Conservation (phyloP, 257 asterid species). For the Plantago elongata region DNA sequence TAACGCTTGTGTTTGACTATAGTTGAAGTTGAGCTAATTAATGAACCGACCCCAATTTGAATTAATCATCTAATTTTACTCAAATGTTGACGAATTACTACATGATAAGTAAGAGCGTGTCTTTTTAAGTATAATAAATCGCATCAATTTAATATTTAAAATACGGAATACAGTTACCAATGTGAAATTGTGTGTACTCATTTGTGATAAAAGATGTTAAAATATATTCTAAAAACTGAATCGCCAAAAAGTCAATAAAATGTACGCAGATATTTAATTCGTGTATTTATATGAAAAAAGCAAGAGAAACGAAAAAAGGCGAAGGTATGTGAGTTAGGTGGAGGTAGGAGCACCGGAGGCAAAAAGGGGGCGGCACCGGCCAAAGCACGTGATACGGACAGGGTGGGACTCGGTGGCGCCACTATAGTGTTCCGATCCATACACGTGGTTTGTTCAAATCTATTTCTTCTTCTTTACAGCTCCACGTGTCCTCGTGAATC, state of each 20-base stretch:
- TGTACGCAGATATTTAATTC: background rate
- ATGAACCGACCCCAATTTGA: no score
- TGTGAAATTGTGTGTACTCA: no score
- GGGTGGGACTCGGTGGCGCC: slow-evolving; percentile 14
- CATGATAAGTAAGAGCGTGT: no score
- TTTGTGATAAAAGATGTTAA: no score
- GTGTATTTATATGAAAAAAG: background rate
- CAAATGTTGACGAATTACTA: no score
- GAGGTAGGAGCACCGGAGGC: background rate
- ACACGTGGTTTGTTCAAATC: slow-evolving; percentile 32
- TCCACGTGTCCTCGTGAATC: slow-evolving; percentile 37
- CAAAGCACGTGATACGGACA: slow-evolving; percentile 42
- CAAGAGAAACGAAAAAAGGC: background rate
- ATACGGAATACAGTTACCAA: no score
- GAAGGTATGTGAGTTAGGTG: background rate
- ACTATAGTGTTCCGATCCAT: slow-evolving; percentile 8
- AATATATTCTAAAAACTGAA: no score
- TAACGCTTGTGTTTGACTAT: no score
- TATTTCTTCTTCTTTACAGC: background rate
- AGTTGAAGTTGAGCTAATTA: no score
- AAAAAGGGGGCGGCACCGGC: slow-evolving; percentile 44
- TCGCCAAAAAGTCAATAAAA: background rate
- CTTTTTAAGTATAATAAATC: no score
- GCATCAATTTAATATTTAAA: no score
- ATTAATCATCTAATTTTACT: no score